Percentiles rank a stretch among this genome's conserved stretches.
These are phyloP conservation scores for Boehmeria nivea DNA, from an alignment of 306 rosid genomes.

Conservation along the genomic window DNA sequence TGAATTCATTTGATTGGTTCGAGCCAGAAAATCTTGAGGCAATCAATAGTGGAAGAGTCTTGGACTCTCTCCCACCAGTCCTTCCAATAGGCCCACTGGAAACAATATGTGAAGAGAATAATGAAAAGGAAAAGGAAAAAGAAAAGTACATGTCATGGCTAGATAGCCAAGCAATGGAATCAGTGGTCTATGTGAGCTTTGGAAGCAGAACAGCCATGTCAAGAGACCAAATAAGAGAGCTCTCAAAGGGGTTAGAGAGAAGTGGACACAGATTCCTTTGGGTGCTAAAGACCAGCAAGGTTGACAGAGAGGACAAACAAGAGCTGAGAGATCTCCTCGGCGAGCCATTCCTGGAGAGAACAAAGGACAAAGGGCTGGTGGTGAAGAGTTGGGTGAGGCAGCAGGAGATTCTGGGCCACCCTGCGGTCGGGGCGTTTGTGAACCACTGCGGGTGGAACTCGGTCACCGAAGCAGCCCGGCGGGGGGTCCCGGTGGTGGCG, in stretches of 20 bases:
- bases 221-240: conserved; percentile 5
- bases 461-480: conserved; percentile 15
- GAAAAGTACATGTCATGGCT: conserved; percentile 16
- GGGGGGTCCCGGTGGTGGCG: conserved; percentile 20
- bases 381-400: conserved; percentile 28
- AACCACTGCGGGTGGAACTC: conserved; percentile 30
- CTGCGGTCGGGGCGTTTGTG: conserved; percentile 16
- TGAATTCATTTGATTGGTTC: conserved; percentile 7
- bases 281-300: conserved; percentile 12
- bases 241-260: conserved; percentile 13
- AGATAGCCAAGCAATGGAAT: conserved; percentile 10
- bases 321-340: conserved; percentile 16
- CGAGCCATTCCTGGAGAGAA: conserved; percentile 16
- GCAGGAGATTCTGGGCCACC: conserved; percentile 14
- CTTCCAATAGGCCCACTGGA: conserved; percentile 20
- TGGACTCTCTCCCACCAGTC: conserved; percentile 16
- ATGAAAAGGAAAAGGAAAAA: no score
- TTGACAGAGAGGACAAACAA: conserved; percentile 18
- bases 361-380: conserved; percentile 2
- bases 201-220: conserved; percentile 27
- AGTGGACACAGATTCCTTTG: conserved; percentile 22
- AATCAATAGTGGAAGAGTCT: background rate
- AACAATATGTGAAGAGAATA: background rate
- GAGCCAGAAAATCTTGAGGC: conserved; percentile 18
- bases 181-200: conserved; percentile 22